phyloP scores from a whole-genome alignment of 139 green algal genomes.

The Eudorina sp. region DNA sequence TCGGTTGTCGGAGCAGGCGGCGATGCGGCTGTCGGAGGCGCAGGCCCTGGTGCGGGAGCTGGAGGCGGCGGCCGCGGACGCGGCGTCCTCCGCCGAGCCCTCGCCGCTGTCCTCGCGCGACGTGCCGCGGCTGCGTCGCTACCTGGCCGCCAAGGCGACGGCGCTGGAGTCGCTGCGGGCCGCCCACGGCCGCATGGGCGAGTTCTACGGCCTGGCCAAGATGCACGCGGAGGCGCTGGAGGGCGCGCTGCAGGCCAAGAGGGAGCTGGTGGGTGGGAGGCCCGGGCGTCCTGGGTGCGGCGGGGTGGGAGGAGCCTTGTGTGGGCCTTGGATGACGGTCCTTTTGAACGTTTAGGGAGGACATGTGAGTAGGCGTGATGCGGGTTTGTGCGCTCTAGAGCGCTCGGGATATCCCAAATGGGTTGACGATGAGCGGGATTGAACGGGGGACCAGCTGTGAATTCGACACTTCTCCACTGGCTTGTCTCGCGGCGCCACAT shows the following conservation, averaged over 20 bases:
- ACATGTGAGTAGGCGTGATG: too few species aligned
- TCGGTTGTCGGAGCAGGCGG: not conserved
- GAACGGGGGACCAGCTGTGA: too few species aligned
- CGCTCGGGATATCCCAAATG: too few species aligned
- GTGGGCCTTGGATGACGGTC: too few species aligned
- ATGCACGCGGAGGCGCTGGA: not conserved
- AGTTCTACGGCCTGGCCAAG: not conserved
- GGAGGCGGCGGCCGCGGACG: not conserved
- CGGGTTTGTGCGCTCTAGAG: too few species aligned
- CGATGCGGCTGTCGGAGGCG: constrained; percentile 23
- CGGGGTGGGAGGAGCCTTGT: too few species aligned
- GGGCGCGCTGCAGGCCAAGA: not conserved
- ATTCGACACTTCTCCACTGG: too few species aligned
- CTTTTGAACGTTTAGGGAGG: too few species aligned
- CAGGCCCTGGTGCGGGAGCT: not conserved
- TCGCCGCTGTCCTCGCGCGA: not conserved
- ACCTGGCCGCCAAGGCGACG: not conserved
- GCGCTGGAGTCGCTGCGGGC: not conserved
- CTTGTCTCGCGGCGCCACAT: too few species aligned
- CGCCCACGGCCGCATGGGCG: not conserved
- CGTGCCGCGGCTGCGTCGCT: not conserved
- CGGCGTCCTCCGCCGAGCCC: not conserved
- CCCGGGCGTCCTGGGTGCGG: too few species aligned
- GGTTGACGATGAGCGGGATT: too few species aligned
- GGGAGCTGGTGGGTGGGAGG: constrained; percentile 1